These are phyloP conservation scores for Sinapis alba DNA, from an alignment of 441 rosid genomes.

Conservation along the genomic window DNA sequence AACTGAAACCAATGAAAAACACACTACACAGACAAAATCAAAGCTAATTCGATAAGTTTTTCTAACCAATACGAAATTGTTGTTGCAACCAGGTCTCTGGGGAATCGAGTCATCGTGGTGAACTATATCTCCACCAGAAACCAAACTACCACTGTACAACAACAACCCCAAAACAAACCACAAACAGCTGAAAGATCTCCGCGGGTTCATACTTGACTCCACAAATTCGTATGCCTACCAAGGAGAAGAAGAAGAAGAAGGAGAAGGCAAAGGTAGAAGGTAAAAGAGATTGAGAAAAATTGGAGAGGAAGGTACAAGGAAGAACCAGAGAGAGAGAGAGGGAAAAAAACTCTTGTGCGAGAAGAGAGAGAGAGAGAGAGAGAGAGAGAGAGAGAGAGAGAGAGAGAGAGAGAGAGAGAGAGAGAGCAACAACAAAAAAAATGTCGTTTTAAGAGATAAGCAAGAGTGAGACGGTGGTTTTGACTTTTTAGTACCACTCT, in stretches of 20 bases:
- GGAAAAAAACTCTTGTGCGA: slow-evolving; percentile 23
- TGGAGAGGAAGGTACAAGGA: slow-evolving; percentile 39
- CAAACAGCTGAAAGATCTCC: slow-evolving; percentile 19
- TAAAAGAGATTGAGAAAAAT: slow-evolving; percentile 20
- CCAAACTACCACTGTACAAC: slow-evolving; percentile 41
- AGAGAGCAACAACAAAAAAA: not conserved
- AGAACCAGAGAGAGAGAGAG: slow-evolving; percentile 27
- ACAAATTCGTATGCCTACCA: not conserved
- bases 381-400: too few species aligned
- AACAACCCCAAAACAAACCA: slow-evolving; percentile 37
- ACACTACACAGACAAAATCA: slow-evolving; percentile 12
- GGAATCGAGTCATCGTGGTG: slow-evolving; percentile 58
- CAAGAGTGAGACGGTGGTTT: not conserved
- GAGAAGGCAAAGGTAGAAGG: not conserved
- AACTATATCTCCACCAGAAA: slow-evolving; percentile 61
- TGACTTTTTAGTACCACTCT: not conserved
- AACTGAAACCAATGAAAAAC: too few species aligned
- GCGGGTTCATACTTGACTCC: slow-evolving; percentile 6
- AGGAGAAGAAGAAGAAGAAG: not conserved
- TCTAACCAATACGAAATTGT: slow-evolving; percentile 61
- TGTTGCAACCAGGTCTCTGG: slow-evolving; percentile 55
- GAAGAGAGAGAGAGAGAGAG: too few species aligned
- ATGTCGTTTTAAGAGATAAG: not conserved
- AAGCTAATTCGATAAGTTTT: not conserved
- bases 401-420: slow-evolving; percentile 1